Base-by-base conservation (phyloP, 306 rosid genomes). In the Vicia faba region DNA sequence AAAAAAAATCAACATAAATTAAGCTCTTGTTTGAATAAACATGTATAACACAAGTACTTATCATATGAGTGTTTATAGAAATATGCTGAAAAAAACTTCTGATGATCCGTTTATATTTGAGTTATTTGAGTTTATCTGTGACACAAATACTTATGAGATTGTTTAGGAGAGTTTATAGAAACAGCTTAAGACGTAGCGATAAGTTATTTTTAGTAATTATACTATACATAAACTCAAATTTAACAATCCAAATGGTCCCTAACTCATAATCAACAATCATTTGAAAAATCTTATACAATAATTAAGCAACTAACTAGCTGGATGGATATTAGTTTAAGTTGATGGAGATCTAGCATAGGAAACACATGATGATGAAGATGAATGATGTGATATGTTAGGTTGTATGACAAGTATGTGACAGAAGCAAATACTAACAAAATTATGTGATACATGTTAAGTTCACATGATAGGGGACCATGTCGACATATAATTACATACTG, bases 401-500 rank as follows among this genome's bases (percentile, higher is more conserved):
- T 85, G 81, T 72, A 43, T 71, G 91, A 89, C 64, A 82, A 72
- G 46, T 76, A 84, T 67, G 76, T 73, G 81, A 78, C 91, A 78
- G 25, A 64, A 44, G 66, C 39, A 66, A 44, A 68, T 38, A 63
- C 56, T 43, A 43, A 75, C 36, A 53, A 61, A 79, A 76, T 72
- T 70, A 75, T 81, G 77, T 74, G 82, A 68, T 76, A 15, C 78
- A 82, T 66, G 75, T 26, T 78, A 79, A 65, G 73, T 26, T 78
- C 76, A 61, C 29, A 35, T 76, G 81, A 66, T 12, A 15, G 95
- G 92, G 92, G 96, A 93, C 96, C 96, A 84, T 78, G 31, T 33
- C 4, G 20, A 48, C 29, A 11, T 64, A 64, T 75, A 45, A 80
- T 58, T 69, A 69, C 81, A 45, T 41, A 23, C 55, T 14, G 70